A percentile compares a stretch with the other conserved stretches of the same genome.
These are phyloP conservation scores for Lentinula raphanica DNA, from an alignment of 768 basidiomycete species.

Conservation along the genomic window DNA sequence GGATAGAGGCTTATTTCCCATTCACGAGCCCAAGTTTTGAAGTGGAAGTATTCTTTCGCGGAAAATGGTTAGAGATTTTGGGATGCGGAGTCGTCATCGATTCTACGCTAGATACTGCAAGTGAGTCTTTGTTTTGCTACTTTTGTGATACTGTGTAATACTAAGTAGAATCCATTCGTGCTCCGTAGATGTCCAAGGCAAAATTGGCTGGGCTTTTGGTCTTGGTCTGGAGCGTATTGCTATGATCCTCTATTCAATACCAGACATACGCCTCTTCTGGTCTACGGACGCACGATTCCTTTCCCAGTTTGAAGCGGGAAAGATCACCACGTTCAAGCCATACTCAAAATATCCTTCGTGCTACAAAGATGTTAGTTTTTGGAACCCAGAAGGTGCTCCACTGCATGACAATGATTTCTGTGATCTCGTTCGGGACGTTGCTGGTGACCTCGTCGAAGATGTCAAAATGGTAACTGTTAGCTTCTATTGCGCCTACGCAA, in stretches of 20 bases:
- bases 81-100: conserved; percentile 92
- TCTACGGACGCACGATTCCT: conserved; percentile 83
- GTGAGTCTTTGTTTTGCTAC: conserved; percentile 40
- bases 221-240: conserved; percentile 95
- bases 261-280: conserved; percentile 99
- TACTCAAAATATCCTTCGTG: conserved; percentile 92
- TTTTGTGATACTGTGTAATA: conserved; percentile 16
- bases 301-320: conserved; percentile 73
- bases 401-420: conserved; percentile 97
- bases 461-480: conserved; percentile 61
- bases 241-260: conserved; percentile 95
- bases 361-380: conserved; percentile 95
- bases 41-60: conserved; percentile 94
- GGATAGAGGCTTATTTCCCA: conserved; percentile 98
- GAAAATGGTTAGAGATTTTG: conserved; percentile 95
- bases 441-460: conserved; percentile 88
- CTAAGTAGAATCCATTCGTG: conserved; percentile 11
- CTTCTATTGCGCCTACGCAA: neutral
- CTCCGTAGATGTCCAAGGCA: conserved; percentile 61
- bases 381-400: conserved; percentile 53
- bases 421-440: conserved; percentile 88
- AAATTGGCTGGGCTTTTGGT: conserved; percentile 97
- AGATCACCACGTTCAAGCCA: conserved; percentile 78
- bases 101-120: conserved; percentile 79
- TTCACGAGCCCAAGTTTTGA: conserved; percentile 98